phyloP scores from a whole-genome alignment of 495 filamentous ascomycete species.

The Polyplosphaeria fusca region DNA sequence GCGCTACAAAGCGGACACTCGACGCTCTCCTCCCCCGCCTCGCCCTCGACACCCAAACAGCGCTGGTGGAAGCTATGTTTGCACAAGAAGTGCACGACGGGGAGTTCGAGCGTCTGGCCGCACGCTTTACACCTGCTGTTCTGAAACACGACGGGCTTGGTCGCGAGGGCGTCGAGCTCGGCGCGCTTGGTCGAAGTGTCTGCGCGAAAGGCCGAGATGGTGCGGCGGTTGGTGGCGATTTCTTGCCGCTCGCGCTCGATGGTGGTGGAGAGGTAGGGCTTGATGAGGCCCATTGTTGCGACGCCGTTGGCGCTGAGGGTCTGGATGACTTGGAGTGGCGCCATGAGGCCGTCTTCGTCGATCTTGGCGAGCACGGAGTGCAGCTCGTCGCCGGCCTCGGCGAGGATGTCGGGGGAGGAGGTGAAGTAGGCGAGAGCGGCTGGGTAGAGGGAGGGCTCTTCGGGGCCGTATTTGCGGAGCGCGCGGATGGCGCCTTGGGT shows the following conservation, averaged over 20 bases:
- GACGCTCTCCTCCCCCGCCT: constrained; percentile 57
- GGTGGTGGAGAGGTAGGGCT: constrained; percentile 82
- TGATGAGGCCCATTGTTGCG: constrained; percentile 95
- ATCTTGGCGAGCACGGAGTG: constrained; percentile 79
- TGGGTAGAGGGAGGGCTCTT: constrained; percentile 90
- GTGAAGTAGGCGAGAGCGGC: constrained; percentile 93
- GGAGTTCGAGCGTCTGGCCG: constrained; percentile 69
- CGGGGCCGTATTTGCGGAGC: constrained; percentile 81
- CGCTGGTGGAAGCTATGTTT: constrained; percentile 93
- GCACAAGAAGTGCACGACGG: constrained; percentile 92
- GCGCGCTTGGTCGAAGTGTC: constrained; percentile 77
- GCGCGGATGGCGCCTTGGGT: constrained; percentile 87
- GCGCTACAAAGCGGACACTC: constrained; percentile 84
- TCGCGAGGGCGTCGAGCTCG: constrained; percentile 71
- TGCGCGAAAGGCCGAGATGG: constrained; percentile 78
- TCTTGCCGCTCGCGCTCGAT: constrained; percentile 85
- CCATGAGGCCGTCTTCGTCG: constrained; percentile 86
- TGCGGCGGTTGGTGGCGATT: constrained; percentile 77
- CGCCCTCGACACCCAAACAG: constrained; percentile 55
- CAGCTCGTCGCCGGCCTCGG: constrained; percentile 84
- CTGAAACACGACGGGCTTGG: constrained; percentile 85
- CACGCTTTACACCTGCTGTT: constrained; percentile 82
- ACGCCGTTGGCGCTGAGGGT: constrained; percentile 80
- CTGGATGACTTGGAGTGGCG: constrained; percentile 94
- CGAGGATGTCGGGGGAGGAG: constrained; percentile 72